Evolutionary conservation across 345 rosid species (phyloP).

Genomic region (Hibiscus mutabilis): DNA sequence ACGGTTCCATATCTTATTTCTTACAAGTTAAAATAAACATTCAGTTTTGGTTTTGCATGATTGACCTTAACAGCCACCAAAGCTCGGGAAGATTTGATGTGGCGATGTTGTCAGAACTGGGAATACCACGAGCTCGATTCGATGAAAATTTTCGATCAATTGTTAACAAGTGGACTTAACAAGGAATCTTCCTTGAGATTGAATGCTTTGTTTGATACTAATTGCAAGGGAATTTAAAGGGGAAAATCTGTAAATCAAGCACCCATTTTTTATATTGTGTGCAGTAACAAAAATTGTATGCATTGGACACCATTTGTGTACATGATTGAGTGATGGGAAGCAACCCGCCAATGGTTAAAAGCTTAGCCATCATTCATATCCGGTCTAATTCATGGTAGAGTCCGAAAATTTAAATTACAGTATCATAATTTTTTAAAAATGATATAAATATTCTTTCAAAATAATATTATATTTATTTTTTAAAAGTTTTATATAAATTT

Average conservation of each 20-base stretch:
- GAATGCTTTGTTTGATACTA: slow-evolving; percentile 8
- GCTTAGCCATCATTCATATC: too few relatives aligned
- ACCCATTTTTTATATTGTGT: slow-evolving; percentile 6
- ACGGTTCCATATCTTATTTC: neutral
- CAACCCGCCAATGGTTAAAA: too few relatives aligned
- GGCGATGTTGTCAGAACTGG: slow-evolving; percentile 6
- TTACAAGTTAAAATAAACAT: neutral
- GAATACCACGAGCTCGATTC: slow-evolving; percentile 14
- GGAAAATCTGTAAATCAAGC: slow-evolving; percentile 14
- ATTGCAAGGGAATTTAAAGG: neutral
- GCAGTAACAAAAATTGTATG: slow-evolving; percentile 7
- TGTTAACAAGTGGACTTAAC: neutral
- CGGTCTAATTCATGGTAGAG: too few relatives aligned
- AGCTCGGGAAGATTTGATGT: slow-evolving; percentile 28
- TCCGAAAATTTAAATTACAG: too few relatives aligned
- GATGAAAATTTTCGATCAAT: neutral
- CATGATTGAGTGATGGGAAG: neutral
- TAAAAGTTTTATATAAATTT: too few relatives aligned
- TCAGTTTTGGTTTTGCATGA: neutral
- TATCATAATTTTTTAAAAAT: too few relatives aligned
- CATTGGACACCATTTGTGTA: neutral
- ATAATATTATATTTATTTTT: too few relatives aligned
- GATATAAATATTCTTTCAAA: too few relatives aligned
- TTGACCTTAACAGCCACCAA: slow-evolving; percentile 35
- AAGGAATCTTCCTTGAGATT: neutral